Conservation (phyloP, 441 rosid species). For the Macaranga tanarius region DNA sequence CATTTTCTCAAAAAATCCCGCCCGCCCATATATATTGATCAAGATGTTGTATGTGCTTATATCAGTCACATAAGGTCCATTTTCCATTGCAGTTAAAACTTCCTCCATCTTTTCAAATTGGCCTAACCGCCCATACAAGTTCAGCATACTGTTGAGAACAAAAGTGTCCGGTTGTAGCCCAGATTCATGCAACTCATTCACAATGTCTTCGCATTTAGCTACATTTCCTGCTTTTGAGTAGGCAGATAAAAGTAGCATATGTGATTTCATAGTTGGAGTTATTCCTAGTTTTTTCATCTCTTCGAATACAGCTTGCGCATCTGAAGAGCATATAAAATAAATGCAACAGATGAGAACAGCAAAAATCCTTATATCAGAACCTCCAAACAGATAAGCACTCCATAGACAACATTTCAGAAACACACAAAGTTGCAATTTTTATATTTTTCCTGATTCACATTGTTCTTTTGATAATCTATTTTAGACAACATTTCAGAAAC, state of each 20-base stretch:
- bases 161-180: conserved; percentile 81
- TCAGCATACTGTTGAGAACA: conserved; percentile 78
- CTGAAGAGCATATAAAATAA: conserved; percentile 31
- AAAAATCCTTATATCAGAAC: background rate
- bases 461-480: no score
- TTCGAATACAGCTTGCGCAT: conserved; percentile 76
- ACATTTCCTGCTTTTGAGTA: conserved; percentile 66
- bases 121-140: conserved; percentile 75
- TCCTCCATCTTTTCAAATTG: conserved; percentile 78
- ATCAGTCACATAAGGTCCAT: conserved; percentile 51
- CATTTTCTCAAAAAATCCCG: conserved; percentile 70
- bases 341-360: background rate
- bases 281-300: conserved; percentile 79
- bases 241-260: conserved; percentile 83
- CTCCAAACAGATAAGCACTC: background rate
- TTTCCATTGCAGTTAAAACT: conserved; percentile 63
- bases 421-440: background rate
- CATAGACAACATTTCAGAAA: background rate
- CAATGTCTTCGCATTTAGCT: conserved; percentile 66
- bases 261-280: conserved; percentile 86
- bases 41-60: conserved; percentile 85
- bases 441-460: background rate
- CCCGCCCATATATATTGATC: conserved; percentile 74
- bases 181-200: conserved; percentile 60
- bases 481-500: background rate